Evolutionary conservation across 495 filamentous ascomycete genomes (phyloP).

Genomic region (Tuber aestivum): DNA sequence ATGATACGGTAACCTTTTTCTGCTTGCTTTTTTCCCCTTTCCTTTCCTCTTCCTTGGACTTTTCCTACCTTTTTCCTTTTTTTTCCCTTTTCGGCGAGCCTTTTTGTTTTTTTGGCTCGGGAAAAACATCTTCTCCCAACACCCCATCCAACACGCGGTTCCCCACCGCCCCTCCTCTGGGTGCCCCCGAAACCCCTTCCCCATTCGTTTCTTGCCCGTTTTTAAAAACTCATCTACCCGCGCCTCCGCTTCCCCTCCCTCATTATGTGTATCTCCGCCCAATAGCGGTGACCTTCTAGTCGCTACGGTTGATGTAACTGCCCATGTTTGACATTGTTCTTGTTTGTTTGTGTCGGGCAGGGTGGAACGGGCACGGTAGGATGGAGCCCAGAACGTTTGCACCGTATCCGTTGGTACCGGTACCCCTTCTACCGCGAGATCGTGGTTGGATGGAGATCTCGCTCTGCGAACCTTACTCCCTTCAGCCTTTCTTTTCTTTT

Average conservation of each 20-base stretch:
- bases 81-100: constrained; percentile 18
- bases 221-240: constrained; percentile 4
- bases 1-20: constrained; percentile 7
- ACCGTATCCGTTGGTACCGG: constrained; percentile 12
- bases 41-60: neutral
- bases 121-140: constrained; percentile 2
- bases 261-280: neutral
- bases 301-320: constrained; percentile 23
- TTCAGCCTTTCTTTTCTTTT: constrained; percentile 24
- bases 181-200: neutral
- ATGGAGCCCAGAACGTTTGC: neutral
- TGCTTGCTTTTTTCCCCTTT: constrained; percentile 17
- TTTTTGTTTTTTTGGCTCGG: neutral
- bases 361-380: neutral
- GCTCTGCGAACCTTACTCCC: constrained; percentile 21
- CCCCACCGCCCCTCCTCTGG: neutral
- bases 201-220: neutral
- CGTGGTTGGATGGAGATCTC: constrained; percentile 30
- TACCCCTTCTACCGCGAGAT: constrained; percentile 15
- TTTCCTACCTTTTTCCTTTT: too few relatives aligned
- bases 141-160: neutral
- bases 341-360: constrained; percentile 5
- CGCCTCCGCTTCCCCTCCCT: neutral
- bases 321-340: constrained; percentile 37
- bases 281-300: constrained; percentile 7